Conservation (phyloP, 345 rosid genomes). For the Aethionema arabicum region DNA sequence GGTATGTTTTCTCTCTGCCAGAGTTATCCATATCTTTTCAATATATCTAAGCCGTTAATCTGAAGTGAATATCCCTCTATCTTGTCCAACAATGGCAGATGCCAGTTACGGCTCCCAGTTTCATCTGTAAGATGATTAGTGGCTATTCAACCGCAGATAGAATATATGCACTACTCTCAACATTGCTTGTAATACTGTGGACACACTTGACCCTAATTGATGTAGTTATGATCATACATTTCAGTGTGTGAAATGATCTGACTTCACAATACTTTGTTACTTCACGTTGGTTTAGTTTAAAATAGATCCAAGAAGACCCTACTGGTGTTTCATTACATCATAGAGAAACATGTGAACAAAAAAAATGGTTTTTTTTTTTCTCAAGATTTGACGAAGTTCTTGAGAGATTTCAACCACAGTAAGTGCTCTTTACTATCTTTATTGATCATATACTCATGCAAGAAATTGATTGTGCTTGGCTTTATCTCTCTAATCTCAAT, state of each 20-base stretch:
- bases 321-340: conserved; percentile 23
- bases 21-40: not conserved
- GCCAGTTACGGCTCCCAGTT: not conserved
- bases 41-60: not conserved
- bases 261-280: conserved; percentile 3
- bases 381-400: conserved; percentile 57
- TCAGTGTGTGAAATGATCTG: conserved; percentile 3
- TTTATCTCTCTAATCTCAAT: conserved; percentile 76
- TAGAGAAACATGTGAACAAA: not conserved
- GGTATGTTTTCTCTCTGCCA: conserved; percentile 5
- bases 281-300: not conserved
- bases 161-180: conserved; percentile 3
- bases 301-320: conserved; percentile 16
- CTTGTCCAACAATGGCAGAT: conserved; percentile 18
- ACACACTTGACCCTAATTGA: conserved; percentile 23
- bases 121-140: conserved; percentile 19
- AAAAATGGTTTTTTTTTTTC: not conserved
- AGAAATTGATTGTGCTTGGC: conserved; percentile 70
- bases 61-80: conserved; percentile 11
- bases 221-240: conserved; percentile 30
- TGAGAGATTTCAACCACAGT: conserved; percentile 72
- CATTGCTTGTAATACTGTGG: conserved; percentile 6
- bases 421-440: conserved; percentile 73
- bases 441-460: conserved; percentile 90
- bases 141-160: conserved; percentile 22